phyloP scores from a whole-genome alignment of 1,139 yeast species.

The Sugiyamaella pinicola region DNA sequence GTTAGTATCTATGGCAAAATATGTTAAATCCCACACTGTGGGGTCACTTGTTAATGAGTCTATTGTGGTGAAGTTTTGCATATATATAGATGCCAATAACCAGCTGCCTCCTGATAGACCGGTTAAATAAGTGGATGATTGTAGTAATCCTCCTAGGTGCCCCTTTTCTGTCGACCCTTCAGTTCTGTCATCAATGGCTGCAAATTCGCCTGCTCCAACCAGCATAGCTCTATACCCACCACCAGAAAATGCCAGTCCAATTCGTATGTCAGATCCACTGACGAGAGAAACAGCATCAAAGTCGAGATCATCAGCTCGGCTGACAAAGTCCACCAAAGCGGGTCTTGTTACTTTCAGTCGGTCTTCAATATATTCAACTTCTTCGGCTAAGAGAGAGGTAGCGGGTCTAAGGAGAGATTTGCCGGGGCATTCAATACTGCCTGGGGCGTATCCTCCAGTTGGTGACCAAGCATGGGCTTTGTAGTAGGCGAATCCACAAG shows the following conservation, averaged over 20 bases:
- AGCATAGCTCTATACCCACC: slow-evolving; percentile 95
- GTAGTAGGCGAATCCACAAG: neutral
- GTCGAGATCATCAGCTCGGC: slow-evolving; percentile 58
- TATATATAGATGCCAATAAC: slow-evolving; percentile 80
- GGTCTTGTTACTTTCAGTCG: slow-evolving; percentile 57
- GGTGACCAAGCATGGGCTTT: slow-evolving; percentile 26
- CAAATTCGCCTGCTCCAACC: slow-evolving; percentile 78
- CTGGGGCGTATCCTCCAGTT: slow-evolving; percentile 31
- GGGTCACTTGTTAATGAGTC: slow-evolving; percentile 56
- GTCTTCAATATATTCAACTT: slow-evolving; percentile 32
- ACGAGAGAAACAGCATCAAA: slow-evolving; percentile 58
- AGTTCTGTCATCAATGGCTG: slow-evolving; percentile 80
- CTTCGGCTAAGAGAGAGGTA: slow-evolving; percentile 29
- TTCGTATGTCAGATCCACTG: slow-evolving; percentile 46
- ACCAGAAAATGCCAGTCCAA: slow-evolving; percentile 83
- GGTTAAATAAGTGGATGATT: slow-evolving; percentile 73
- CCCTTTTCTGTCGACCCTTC: slow-evolving; percentile 55
- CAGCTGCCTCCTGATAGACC: slow-evolving; percentile 92
- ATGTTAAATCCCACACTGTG: slow-evolving; percentile 70
- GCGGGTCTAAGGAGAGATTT: slow-evolving; percentile 24
- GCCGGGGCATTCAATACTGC: slow-evolving; percentile 24
- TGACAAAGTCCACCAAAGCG: slow-evolving; percentile 58
- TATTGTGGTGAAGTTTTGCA: slow-evolving; percentile 81
- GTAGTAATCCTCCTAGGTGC: slow-evolving; percentile 74
- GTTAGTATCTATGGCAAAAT: slow-evolving; percentile 40